Conservation (phyloP, 352 stramenopile genomes). For the Globisporangium radiosum region DNA sequence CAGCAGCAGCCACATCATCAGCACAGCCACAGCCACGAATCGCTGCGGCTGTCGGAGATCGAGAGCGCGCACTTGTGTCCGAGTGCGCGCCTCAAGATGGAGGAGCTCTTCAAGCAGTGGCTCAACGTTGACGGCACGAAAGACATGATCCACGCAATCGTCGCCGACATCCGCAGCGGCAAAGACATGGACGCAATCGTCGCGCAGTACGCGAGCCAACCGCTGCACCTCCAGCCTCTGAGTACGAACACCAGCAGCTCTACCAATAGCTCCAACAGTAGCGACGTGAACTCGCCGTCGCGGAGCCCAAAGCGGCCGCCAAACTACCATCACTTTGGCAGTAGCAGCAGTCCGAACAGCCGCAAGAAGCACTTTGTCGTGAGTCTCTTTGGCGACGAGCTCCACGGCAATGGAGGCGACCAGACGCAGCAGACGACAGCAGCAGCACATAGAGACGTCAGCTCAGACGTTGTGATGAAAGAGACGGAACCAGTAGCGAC, state of each 20-base stretch:
- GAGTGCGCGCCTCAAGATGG: conserved; percentile 81
- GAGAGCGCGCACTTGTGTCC: conserved; percentile 73
- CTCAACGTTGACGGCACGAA: conserved; percentile 82
- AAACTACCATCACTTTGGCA: conserved; percentile 70
- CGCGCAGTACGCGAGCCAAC: conserved; percentile 17
- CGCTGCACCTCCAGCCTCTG: not conserved
- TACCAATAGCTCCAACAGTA: not conserved
- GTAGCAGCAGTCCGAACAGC: conserved; percentile 25
- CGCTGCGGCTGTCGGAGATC: conserved; percentile 74
- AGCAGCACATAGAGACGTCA: not conserved
- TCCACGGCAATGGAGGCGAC: conserved; percentile 27
- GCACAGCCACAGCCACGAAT: conserved; percentile 14
- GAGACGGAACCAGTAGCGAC: conserved; percentile 16
- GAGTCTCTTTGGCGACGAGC: conserved; percentile 73
- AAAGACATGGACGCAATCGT: conserved; percentile 52
- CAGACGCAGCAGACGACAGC: conserved; percentile 1
- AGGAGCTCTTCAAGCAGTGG: conserved; percentile 83
- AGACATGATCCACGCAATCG: conserved; percentile 79
- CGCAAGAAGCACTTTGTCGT: conserved; percentile 61
- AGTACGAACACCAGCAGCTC: not conserved
- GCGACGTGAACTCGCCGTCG: conserved; percentile 24
- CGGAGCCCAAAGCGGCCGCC: conserved; percentile 77
- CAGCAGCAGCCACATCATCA: conserved; percentile 1
- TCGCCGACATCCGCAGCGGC: conserved; percentile 68
- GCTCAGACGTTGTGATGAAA: conserved; percentile 29